A percentile compares a stretch with the other conserved stretches of the same genome.
These are phyloP conservation scores for Heteromeles arbutifolia DNA, from an alignment of 306 rosid genomes.

Conservation along the genomic window DNA sequence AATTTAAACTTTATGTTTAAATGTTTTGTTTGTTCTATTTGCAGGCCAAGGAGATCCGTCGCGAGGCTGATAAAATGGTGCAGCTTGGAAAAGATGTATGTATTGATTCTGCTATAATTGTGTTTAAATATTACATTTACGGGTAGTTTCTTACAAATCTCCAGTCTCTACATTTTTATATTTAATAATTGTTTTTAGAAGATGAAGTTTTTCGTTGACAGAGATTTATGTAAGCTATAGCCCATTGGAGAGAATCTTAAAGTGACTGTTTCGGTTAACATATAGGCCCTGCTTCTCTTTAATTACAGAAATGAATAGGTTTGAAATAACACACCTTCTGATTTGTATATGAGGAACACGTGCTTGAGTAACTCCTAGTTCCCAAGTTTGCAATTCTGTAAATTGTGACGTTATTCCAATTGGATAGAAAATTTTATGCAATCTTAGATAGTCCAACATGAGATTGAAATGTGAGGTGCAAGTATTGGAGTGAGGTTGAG, in stretches of 20 bases:
- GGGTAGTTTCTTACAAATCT: not conserved
- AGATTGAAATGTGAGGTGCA: not conserved
- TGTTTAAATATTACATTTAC: not conserved
- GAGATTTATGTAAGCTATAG: not conserved
- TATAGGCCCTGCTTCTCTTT: not conserved
- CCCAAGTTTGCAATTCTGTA: not conserved
- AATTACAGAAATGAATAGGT: not conserved
- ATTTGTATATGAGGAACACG: not conserved
- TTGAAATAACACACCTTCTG: not conserved
- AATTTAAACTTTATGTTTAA: not conserved
- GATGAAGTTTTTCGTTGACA: not conserved
- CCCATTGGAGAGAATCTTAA: not conserved
- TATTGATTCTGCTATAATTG: not conserved
- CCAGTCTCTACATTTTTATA: not conserved
- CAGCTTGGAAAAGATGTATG: slow-evolving; percentile 87
- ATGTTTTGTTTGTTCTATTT: not conserved
- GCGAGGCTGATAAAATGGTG: slow-evolving; percentile 89
- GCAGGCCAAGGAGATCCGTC: slow-evolving; percentile 87
- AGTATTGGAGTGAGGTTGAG: not conserved
- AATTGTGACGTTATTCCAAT: not conserved
- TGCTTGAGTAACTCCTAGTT: not conserved
- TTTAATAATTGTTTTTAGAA: not conserved
- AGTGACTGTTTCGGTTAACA: not conserved
- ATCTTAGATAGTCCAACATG: not conserved
- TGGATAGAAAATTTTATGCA: not conserved